A percentile compares a stretch with the other conserved stretches of the same genome.
phyloP scores from a whole-genome alignment of 2,329 filamentous ascomycete genomes.

The Calonectria pseudoturangicola region DNA sequence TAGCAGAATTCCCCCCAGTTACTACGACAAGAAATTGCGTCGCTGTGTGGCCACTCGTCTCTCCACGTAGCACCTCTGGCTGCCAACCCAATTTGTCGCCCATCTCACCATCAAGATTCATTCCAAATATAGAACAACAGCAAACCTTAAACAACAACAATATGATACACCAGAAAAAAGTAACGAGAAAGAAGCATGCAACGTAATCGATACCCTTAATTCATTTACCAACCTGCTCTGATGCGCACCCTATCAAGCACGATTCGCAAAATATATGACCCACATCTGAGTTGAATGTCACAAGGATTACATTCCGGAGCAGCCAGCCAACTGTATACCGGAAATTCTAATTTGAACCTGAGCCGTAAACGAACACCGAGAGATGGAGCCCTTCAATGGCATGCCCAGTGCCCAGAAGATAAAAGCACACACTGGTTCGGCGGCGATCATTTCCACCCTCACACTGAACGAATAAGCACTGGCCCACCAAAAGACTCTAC shows the following conservation, averaged over 20 bases:
- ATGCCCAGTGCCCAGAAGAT: neutral
- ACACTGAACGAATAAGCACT: neutral
- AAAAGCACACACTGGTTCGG: slow-evolving; percentile 2
- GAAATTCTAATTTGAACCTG: neutral
- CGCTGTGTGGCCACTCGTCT: neutral
- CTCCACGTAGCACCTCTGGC: neutral
- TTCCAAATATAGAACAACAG: no score
- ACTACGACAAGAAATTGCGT: neutral
- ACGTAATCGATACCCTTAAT: no score
- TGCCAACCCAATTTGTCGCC: no score
- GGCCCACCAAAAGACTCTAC: slow-evolving; percentile 1
- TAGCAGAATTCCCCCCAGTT: no score
- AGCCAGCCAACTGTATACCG: neutral
- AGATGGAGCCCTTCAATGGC: neutral
- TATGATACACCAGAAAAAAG: no score
- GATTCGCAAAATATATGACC: neutral
- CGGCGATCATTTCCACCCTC: neutral
- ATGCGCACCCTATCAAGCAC: neutral
- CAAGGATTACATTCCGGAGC: slow-evolving; percentile 6
- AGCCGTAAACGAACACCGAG: slow-evolving; percentile 3
- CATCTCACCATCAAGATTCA: neutral
- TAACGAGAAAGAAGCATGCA: no score
- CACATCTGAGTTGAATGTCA: neutral
- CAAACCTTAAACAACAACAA: no score
- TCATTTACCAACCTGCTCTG: no score